Conservation (phyloP, 768 basidiomycete species). For the Termitomyces sp. region DNA sequence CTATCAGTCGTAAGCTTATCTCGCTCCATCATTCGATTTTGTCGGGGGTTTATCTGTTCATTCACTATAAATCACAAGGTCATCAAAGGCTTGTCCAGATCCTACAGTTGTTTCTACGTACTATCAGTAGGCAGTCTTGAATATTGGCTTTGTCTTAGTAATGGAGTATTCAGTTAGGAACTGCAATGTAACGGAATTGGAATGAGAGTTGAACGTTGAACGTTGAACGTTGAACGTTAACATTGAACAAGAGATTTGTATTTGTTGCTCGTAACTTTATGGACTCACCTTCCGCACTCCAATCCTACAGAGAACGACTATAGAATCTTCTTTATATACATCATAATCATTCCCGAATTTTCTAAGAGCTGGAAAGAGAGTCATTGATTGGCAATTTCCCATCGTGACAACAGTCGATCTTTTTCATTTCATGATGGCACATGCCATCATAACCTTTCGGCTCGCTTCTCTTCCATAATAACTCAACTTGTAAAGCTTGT, state of each 20-base stretch:
- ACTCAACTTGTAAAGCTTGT: neutral
- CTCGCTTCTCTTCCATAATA: slow-evolving; percentile 2
- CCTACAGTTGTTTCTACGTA: neutral
- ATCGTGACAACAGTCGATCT: neutral
- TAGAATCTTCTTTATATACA: too few species aligned
- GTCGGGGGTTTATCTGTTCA: neutral
- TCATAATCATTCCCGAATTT: too few species aligned
- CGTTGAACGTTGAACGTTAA: too few species aligned
- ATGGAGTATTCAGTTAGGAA: too few species aligned
- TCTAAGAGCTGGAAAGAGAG: too few species aligned
- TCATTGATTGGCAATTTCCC: too few species aligned
- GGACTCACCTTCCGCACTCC: too few species aligned
- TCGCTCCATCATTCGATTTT: neutral
- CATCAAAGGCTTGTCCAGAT: neutral
- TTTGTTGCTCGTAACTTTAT: too few species aligned
- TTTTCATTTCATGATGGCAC: neutral
- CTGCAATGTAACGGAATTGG: neutral
- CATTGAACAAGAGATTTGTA: too few species aligned
- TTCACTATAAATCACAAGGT: neutral
- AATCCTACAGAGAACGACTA: too few species aligned
- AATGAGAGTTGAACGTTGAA: too few species aligned
- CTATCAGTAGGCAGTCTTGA: neutral
- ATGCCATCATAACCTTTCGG: slow-evolving; percentile 1
- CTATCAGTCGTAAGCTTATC: neutral
- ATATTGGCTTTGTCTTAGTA: neutral